Base-by-base conservation (phyloP, 306 rosid species). In the Sesbania bispinosa region DNA sequence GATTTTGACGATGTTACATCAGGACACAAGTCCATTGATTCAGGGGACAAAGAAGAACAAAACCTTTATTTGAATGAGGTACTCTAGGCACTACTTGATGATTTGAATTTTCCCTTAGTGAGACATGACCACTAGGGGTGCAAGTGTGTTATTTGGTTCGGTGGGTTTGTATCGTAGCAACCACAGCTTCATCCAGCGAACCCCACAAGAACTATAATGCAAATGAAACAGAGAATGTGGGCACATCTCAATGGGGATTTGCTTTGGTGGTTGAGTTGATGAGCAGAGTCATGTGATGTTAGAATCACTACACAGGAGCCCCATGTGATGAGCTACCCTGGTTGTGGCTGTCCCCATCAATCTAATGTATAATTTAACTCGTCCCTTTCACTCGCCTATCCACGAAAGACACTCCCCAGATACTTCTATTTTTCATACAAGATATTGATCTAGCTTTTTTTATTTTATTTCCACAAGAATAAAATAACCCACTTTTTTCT, bases 321-420 rank as follows among this genome's bases (percentile, higher is more conserved):
- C 77, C 90, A 86, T 88, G 90, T 86, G 94, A 78, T 16, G 23
- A 77, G 69, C 81, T 69, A 68, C 67, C 48, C 83, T 77, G 80
- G 80, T 68, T 71, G 32, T 84, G 69, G 77, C 58, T 67, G 83
- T 77, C 53, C 77, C 62, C 78, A 38, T 81, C 79, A 62, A 74
- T 74, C 75, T 62, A 10, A 2, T 43, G 9, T 16, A 42, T 65
- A 48, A 50, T 60, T 62, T 62, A 2, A 52, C 18, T 45, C 2
- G 3, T 71, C 67, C 18, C 68, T 71, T 45, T 71, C 68, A 19
- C 39, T 42, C 16, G 29, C 29, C 29, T 26, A n/a, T n/a, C n/a
- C 6, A 9, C 8, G 19, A 48, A 19, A 5, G 1, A 51, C 32
- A 21, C 46, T n/a, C n/a, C n/a, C 14, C 8, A 35, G 1, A 29